phyloP scores from a whole-genome alignment of 805 yeast species.

The Saturnispora galanensis region DNA sequence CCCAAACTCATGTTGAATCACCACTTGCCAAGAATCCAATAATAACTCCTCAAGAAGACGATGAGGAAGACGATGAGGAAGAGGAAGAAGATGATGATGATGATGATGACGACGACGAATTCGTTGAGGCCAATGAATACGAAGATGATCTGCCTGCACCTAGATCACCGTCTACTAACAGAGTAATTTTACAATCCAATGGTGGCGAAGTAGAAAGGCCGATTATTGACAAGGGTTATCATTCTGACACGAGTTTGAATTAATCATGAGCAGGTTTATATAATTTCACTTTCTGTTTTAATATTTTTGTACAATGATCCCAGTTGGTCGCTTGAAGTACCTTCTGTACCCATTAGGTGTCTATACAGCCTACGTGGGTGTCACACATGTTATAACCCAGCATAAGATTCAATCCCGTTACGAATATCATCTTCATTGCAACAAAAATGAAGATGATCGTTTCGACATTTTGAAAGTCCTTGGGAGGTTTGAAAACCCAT shows the following conservation, averaged over 20 bases:
- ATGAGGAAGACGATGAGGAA: constrained; percentile 7
- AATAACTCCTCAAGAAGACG: constrained; percentile 1
- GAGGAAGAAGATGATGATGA: constrained; percentile 6
- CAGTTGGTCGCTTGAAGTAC: constrained; percentile 18
- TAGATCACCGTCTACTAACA: constrained; percentile 14
- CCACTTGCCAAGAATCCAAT: constrained; percentile 1
- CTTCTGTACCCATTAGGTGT: constrained; percentile 33
- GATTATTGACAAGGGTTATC: constrained; percentile 2
- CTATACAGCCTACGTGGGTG: constrained; percentile 59
- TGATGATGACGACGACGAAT: not conserved
- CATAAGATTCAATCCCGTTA: not conserved
- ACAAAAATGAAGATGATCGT: constrained; percentile 16
- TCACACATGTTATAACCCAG: constrained; percentile 44
- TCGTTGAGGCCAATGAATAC: constrained; percentile 6
- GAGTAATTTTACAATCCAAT: constrained; percentile 9
- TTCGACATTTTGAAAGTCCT: constrained; percentile 43
- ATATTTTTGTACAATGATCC: not conserved
- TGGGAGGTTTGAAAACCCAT: constrained; percentile 87
- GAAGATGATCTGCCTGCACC: constrained; percentile 9
- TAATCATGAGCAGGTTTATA: not conserved
- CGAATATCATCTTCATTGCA: not conserved
- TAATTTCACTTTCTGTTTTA: not conserved
- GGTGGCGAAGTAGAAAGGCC: constrained; percentile 9
- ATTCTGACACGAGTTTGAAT: constrained; percentile 3
- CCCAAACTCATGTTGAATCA: constrained; percentile 1